Evolutionary conservation across 257 asterid species (phyloP).

Genomic region (Ehretia macrophylla): DNA sequence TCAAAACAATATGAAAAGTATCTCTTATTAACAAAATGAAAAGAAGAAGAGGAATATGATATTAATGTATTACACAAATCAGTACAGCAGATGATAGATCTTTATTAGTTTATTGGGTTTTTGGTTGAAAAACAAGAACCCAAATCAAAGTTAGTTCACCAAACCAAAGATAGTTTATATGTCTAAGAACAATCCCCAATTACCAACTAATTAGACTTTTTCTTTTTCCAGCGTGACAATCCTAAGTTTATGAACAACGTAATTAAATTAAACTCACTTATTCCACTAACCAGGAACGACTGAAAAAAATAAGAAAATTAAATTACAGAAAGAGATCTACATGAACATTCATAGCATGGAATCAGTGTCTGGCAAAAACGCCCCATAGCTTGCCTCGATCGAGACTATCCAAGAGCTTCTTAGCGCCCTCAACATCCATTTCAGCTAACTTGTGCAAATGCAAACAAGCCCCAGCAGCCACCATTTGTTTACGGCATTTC

Average conservation of each 20-base stretch:
- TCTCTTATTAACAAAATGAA: no score
- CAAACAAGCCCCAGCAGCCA: slow-evolving; percentile 52
- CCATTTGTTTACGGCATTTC: slow-evolving; percentile 73
- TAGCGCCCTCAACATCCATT: slow-evolving; percentile 62
- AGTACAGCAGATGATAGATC: no score
- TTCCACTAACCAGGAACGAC: background rate
- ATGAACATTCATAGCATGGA: background rate
- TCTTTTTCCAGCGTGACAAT: slow-evolving; percentile 2
- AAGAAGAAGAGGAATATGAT: no score
- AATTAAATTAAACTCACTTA: background rate
- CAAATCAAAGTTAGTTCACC: slow-evolving; percentile 24
- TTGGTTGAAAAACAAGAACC: slow-evolving; percentile 17
- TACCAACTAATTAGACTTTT: slow-evolving; percentile 2
- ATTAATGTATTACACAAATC: no score
- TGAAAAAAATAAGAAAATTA: background rate
- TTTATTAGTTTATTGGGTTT: slow-evolving; percentile 12
- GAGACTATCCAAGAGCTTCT: slow-evolving; percentile 66
- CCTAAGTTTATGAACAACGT: slow-evolving; percentile 1
- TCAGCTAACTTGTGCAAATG: slow-evolving; percentile 70
- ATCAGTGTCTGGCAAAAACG: slow-evolving; percentile 43
- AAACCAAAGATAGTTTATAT: slow-evolving; percentile 15
- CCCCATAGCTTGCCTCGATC: slow-evolving; percentile 74
- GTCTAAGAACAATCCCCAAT: background rate
- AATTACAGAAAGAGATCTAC: background rate
- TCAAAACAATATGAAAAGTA: no score